These are phyloP conservation scores for Picea sitchensis DNA, from an alignment of 75 land plant genomes.

Conservation along the genomic window DNA sequence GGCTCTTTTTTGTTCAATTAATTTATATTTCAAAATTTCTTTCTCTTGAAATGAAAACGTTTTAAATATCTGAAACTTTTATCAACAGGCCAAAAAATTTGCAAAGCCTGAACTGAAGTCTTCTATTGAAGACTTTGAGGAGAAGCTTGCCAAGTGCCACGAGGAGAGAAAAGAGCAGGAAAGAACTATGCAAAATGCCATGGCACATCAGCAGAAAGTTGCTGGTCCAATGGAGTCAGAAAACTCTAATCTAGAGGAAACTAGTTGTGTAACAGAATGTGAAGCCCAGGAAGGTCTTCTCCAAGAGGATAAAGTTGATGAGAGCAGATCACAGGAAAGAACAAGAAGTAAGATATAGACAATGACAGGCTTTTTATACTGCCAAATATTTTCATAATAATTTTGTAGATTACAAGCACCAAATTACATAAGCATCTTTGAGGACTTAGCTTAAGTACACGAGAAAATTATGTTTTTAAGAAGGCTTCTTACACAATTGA, in stretches of 20 bases:
- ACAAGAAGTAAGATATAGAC: conserved; percentile 1
- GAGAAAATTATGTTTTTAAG: neutral
- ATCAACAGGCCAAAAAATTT: conserved; percentile 78
- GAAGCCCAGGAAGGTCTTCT: conserved; percentile 1
- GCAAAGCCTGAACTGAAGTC: conserved; percentile 85
- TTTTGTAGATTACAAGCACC: no score
- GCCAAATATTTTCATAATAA: neutral
- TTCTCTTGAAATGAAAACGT: neutral
- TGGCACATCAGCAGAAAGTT: conserved; percentile 58
- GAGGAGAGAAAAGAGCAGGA: conserved; percentile 82
- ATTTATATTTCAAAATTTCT: neutral
- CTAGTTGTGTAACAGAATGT: neutral
- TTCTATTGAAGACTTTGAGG: conserved; percentile 87
- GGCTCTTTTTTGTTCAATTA: neutral
- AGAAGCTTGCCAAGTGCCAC: conserved; percentile 67
- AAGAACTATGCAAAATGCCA: conserved; percentile 67
- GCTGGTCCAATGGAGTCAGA: conserved; percentile 13
- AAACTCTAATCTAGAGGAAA: neutral
- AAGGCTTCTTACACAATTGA: neutral
- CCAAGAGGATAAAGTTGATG: neutral
- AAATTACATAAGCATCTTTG: neutral
- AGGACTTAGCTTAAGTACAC: neutral
- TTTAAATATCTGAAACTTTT: neutral
- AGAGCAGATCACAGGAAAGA: conserved; percentile 1
- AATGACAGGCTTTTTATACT: neutral